Base-by-base conservation (phyloP, 2,329 filamentous ascomycete species). In the Botrytis aclada region DNA sequence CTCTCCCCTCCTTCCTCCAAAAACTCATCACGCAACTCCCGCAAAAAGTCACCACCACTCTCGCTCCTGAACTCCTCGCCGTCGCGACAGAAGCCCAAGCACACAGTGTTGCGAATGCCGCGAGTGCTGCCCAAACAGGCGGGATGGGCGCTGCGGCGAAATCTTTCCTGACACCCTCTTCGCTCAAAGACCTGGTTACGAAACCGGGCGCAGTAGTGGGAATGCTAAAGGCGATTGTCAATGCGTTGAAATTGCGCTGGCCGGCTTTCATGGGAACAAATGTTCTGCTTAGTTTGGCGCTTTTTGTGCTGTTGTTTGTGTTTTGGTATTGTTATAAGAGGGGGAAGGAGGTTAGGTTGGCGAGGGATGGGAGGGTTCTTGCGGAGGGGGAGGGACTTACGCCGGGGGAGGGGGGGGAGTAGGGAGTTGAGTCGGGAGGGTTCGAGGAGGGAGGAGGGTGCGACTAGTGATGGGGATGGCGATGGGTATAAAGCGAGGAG, bases 321-420 rank as follows among this genome's bases (percentile, higher is more conserved):
- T 90, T 98, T 78, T 99, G 95, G 95, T 99, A 98, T 84, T 98
- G 95, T 84, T 92, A 98, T 83, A 98, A 98, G 85, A 92, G 96
- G 71, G 96, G 96, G 56, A 90, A 90, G 62, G 95, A 99, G 84
- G 90, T 90, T 10, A 89, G 96, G 69, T 88, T 98, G 16, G 78
- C 77, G 54, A 76, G 74, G 25, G 79, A 81, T 73, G 70, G 70
- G 37, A 69, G n/a, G 16, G 43, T 69, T 7, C 6, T 60, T 25
- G 47, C 10, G 10, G 70, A 56, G 12, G 70, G 43, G 25, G 70
- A 66, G 37, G 74, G 73, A 4, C 43, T 73, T 8, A 72, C 76
- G 29, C 71, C 77, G 39, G 76, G 71, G 39, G 73, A 77, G 43
- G 73, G 74, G 3, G 3, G 64, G 72, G n/a, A 67, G 70, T 4